Evolutionary conservation across 83 land plant genomes (phyloP).

Genomic region (Larix sibirica): DNA sequence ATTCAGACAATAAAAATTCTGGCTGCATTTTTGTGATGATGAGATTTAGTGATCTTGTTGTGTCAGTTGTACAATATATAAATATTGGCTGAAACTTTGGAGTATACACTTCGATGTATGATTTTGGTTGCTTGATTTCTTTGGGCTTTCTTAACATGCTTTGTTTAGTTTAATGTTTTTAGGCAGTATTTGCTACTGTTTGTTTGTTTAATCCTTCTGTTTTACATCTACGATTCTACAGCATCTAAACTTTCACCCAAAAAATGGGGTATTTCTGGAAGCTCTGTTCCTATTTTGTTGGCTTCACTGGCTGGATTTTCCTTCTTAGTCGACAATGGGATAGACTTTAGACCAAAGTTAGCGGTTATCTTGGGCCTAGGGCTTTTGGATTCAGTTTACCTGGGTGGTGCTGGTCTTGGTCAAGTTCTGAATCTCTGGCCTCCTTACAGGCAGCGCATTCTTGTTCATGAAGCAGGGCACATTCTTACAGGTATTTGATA

Average conservation of each 20-base stretch:
- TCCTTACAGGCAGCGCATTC: slow-evolving; percentile 73
- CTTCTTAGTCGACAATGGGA: slow-evolving; percentile 61
- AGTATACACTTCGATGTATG: neutral
- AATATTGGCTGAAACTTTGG: neutral
- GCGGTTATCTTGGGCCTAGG: slow-evolving; percentile 59
- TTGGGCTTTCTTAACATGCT: neutral
- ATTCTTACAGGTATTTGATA: slow-evolving; percentile 66
- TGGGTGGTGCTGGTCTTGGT: slow-evolving; percentile 83
- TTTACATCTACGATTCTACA: slow-evolving; percentile 30
- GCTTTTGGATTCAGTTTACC: slow-evolving; percentile 63
- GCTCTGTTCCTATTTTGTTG: slow-evolving; percentile 43
- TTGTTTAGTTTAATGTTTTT: neutral
- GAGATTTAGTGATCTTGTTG: neutral
- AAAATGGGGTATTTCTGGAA: slow-evolving; percentile 89
- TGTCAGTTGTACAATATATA: neutral
- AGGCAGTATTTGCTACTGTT: neutral
- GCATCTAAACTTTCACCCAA: slow-evolving; percentile 87
- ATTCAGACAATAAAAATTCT: neutral
- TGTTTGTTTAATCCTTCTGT: neutral
- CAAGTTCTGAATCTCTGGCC: slow-evolving; percentile 84
- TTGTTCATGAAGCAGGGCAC: slow-evolving; percentile 98
- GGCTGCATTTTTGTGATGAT: neutral
- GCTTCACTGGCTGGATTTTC: slow-evolving; percentile 60
- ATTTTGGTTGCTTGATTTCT: neutral
- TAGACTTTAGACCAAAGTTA: slow-evolving; percentile 77